Base-by-base conservation (phyloP, 148 eudicot species). In the Drosera capensis region DNA sequence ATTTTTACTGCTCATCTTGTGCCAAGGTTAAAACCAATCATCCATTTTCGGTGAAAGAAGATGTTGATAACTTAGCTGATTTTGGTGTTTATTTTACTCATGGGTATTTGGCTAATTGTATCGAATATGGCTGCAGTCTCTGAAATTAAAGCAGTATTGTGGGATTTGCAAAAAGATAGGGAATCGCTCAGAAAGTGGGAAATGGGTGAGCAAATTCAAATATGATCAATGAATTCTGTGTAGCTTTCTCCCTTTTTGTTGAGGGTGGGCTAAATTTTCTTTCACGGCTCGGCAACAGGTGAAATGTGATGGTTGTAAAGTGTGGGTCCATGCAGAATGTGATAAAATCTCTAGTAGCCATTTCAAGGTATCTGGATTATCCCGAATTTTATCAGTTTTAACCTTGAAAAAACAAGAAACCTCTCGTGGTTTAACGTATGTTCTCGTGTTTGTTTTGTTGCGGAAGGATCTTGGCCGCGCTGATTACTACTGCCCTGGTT, bases 301-400 rank as follows among this genome's bases (percentile, higher is more conserved):
- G 45, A 65, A 78, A 20, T 81, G 92, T 43, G 76, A 77, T 65
- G 77, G 85, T 38, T 81, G 92, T 65, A 77, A 81, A 69, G 61
- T 74, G 51, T 74, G 92, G 92, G 71, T 81, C 45, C 92, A 81
- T 40, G 81, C 78, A 16, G 79, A 76, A 48, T 81, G 92, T 62
- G 92, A 77, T 66, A 77, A 56, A 69, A 77, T 74, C n/a, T 69
- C 81, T 21, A 59, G 74, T 61, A 71, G 74, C 71, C 71, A 54
- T 67, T 69, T 75, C 31, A 74, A 77, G 85, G 92, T 81, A 23
- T 34, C 40, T 34, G 48, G 5, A 20, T 43, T 30, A 13, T 49
- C 40, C 43, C 19, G 19, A 1, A 25, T 26, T 20, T 6, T 11
- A 16, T 23, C 18, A 15, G 23, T 55, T 31, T 14, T 24, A 26